These are phyloP conservation scores for Hordeum marinum DNA, from an alignment of 176 grass and related monocot species.

Conservation along the genomic window DNA sequence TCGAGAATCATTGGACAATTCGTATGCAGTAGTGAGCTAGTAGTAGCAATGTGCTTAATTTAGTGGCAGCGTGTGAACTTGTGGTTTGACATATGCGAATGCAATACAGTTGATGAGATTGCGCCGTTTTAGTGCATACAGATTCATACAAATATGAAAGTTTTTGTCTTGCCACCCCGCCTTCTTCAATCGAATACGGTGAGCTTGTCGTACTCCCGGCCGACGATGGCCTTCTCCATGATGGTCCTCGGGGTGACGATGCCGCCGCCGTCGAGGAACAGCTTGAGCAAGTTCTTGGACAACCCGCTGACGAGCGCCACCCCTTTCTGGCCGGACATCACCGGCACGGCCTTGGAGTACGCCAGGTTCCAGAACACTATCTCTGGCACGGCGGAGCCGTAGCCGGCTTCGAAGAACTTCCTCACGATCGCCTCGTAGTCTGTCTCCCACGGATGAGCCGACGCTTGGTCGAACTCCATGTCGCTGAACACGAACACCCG, in stretches of 20 bases:
- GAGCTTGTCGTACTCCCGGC: background rate
- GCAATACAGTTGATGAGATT: background rate
- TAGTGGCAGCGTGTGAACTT: background rate
- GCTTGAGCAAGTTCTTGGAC: conserved; percentile 5
- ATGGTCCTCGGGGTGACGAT: background rate
- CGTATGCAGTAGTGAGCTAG: background rate
- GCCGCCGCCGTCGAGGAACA: conserved; percentile 6
- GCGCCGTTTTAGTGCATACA: background rate
- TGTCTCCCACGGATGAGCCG: conserved; percentile 37
- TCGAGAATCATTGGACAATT: conserved; percentile 9
- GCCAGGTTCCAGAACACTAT: background rate
- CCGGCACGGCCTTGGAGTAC: background rate
- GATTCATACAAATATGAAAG: background rate
- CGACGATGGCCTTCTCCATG: background rate
- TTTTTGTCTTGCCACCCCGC: background rate
- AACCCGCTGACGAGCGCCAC: background rate
- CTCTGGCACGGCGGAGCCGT: background rate
- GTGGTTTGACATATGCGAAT: background rate
- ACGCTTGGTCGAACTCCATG: conserved; percentile 60
- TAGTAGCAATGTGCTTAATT: background rate
- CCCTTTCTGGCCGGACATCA: background rate
- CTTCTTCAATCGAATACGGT: background rate
- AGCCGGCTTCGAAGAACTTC: conserved; percentile 28
- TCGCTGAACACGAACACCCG: conserved; percentile 63
- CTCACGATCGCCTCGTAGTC: conserved; percentile 56